Evolutionary conservation across 2,329 filamentous ascomycete genomes (phyloP).

Genomic region (Cladosporium sp.): DNA sequence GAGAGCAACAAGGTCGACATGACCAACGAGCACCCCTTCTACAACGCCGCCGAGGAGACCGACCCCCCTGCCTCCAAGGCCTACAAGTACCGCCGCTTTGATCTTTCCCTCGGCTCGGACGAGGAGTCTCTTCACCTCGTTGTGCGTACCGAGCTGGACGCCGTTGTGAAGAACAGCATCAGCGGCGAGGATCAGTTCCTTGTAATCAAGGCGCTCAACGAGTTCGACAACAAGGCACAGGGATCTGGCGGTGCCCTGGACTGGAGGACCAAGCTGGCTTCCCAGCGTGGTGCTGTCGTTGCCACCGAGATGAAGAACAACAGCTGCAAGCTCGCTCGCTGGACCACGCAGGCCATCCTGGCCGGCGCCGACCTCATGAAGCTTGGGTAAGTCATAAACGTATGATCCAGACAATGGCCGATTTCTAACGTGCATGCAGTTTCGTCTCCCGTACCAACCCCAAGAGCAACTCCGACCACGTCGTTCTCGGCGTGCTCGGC

Average conservation of each 20-base stretch:
- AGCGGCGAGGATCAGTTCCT: conserved; percentile 86
- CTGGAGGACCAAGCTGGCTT: conserved; percentile 92
- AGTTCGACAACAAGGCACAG: conserved; percentile 97
- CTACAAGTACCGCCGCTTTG: conserved; percentile 97
- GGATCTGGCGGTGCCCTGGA: conserved; percentile 91
- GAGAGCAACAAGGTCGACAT: conserved; percentile 74
- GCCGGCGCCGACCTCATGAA: conserved; percentile 99
- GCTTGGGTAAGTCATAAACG: conserved; percentile 63
- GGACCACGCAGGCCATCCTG: conserved; percentile 95
- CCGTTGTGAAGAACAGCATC: conserved; percentile 90
- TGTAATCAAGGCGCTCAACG: conserved; percentile 93
- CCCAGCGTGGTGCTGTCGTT: conserved; percentile 91
- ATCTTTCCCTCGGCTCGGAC: conserved; percentile 82
- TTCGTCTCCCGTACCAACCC: conserved; percentile 95
- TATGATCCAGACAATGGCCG: neutral
- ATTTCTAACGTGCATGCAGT: conserved; percentile 40
- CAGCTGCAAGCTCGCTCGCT: conserved; percentile 94
- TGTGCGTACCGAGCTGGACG: conserved; percentile 91
- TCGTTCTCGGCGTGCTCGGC: conserved; percentile 89
- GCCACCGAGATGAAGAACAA: conserved; percentile 99
- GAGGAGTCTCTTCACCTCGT: conserved; percentile 90
- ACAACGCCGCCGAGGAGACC: conserved; percentile 86
- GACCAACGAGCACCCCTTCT: conserved; percentile 90
- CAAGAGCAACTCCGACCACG: conserved; percentile 86
- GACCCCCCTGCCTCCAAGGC: conserved; percentile 92